These are phyloP conservation scores for Dothideomycetes sp. DNA, from an alignment of 2,329 filamentous ascomycete species.

Conservation along the genomic window DNA sequence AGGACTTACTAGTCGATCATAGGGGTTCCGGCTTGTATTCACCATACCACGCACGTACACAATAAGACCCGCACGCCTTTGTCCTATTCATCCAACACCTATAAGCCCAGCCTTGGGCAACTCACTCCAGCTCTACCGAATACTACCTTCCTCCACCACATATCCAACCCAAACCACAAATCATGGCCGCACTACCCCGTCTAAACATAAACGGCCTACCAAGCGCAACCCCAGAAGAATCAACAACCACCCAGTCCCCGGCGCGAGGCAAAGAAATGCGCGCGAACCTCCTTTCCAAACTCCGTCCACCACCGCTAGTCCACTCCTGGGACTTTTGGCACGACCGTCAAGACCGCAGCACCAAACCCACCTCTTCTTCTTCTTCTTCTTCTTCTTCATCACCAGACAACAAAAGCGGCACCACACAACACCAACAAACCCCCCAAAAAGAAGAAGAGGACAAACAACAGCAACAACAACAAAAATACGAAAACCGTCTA, in stretches of 20 bases:
- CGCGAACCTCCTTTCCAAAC: constrained; percentile 28
- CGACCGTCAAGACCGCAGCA: constrained; percentile 29
- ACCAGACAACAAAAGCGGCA: background rate
- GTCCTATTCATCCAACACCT: no score
- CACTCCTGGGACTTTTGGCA: constrained; percentile 44
- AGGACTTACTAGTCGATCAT: no score
- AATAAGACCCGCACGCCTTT: no score
- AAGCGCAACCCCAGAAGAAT: constrained; percentile 47
- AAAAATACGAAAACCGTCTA: constrained; percentile 34
- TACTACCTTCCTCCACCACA: no score
- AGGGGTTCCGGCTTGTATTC: no score
- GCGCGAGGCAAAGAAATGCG: constrained; percentile 69
- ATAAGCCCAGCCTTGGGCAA: no score
- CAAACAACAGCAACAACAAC: constrained; percentile 2
- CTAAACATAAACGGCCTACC: constrained; percentile 40
- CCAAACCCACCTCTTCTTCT: background rate
- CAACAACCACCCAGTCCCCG: constrained; percentile 54
- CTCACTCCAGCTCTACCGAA: no score
- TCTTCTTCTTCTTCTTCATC: background rate
- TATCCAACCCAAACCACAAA: no score
- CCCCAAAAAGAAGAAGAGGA: background rate
- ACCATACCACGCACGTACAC: no score
- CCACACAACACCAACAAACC: constrained; percentile 13
- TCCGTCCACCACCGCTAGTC: constrained; percentile 36
- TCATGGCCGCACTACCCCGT: constrained; percentile 16